phyloP scores from a whole-genome alignment of 1,139 yeast genomes.

The Scheffersomyces titani region DNA sequence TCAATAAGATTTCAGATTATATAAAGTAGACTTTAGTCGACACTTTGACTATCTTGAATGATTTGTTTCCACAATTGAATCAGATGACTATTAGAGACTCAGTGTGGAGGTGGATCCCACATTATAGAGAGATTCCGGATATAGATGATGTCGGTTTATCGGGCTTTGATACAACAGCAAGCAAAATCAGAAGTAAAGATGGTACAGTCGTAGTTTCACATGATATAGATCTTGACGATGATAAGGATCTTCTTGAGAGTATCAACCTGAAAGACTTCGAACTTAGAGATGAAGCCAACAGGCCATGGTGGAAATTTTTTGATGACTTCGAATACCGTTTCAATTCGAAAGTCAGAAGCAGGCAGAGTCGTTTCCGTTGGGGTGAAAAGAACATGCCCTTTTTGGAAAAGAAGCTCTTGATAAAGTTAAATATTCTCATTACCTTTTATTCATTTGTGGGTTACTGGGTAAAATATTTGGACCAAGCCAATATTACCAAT shows the following conservation, averaged over 20 bases:
- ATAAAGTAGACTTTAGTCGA: not conserved
- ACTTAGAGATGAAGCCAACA: conserved; percentile 59
- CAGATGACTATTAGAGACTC: not conserved
- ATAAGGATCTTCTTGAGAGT: not conserved
- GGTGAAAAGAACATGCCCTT: conserved; percentile 55
- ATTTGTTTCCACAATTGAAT: not conserved
- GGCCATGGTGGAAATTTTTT: conserved; percentile 63
- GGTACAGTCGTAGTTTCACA: not conserved
- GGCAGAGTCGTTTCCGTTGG: conserved; percentile 62
- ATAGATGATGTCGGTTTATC: not conserved
- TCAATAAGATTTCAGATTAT: not conserved
- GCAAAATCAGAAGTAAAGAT: not conserved
- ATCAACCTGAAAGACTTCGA: conserved; percentile 22
- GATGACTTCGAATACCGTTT: conserved; percentile 62
- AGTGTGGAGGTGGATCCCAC: not conserved
- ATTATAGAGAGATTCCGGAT: not conserved
- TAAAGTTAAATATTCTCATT: conserved; percentile 62
- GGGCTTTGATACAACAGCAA: not conserved
- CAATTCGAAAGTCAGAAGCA: conserved; percentile 30
- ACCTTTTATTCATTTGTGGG: conserved; percentile 61
- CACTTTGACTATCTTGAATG: not conserved
- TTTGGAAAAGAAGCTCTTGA: conserved; percentile 53
- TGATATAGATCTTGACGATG: not conserved
- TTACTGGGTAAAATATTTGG: conserved; percentile 71
- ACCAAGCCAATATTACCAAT: conserved; percentile 57